phyloP scores from a whole-genome alignment of 2,329 filamentous ascomycete species.

The Nemania sp. region DNA sequence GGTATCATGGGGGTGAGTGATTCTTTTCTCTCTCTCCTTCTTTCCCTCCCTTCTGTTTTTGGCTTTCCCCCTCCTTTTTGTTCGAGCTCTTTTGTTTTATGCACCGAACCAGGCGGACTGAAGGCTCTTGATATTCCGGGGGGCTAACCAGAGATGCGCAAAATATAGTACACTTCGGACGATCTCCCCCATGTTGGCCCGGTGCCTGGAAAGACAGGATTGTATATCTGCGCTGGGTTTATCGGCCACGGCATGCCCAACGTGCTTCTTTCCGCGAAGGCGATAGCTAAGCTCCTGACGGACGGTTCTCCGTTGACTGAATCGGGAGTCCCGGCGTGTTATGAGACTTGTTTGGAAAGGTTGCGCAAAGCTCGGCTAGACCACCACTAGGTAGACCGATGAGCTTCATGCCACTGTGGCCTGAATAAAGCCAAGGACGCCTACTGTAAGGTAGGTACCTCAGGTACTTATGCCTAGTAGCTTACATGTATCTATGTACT shows the following conservation, averaged over 20 bases:
- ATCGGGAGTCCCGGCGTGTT: constrained; percentile 32
- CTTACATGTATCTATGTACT: no score
- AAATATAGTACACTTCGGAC: constrained; percentile 31
- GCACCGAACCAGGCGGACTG: no score
- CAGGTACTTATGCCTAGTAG: no score
- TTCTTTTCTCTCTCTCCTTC: not conserved
- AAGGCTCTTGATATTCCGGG: no score
- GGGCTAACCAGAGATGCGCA: not conserved
- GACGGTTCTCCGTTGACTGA: constrained; percentile 30
- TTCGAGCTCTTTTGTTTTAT: not conserved
- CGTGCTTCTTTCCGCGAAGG: constrained; percentile 33
- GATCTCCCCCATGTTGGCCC: constrained; percentile 32
- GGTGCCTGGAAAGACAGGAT: constrained; percentile 31
- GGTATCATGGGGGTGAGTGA: constrained; percentile 38
- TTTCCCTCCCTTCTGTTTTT: not conserved
- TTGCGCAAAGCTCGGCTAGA: constrained; percentile 21
- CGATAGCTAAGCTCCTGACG: constrained; percentile 30
- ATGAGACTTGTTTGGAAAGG: constrained; percentile 30
- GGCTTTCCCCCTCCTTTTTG: not conserved
- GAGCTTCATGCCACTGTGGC: not conserved
- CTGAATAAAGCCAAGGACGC: not conserved
- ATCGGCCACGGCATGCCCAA: constrained; percentile 38
- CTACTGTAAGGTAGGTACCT: no score
- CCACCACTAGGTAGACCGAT: not conserved
- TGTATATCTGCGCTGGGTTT: constrained; percentile 35